These are phyloP conservation scores for Erodium maritimum DNA, from an alignment of 345 rosid species.

Conservation along the genomic window DNA sequence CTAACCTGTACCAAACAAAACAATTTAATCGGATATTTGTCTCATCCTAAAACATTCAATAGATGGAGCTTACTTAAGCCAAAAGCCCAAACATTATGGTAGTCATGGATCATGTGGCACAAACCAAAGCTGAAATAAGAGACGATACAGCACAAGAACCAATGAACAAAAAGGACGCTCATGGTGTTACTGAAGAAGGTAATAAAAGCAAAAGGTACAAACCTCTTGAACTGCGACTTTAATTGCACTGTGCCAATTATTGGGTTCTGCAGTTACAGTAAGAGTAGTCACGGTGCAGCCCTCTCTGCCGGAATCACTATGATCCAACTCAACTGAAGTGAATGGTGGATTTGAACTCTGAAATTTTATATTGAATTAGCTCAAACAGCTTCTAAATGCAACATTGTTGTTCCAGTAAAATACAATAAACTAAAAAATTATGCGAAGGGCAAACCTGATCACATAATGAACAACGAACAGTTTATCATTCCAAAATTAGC, in stretches of 20 bases:
- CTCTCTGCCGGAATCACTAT: conserved; percentile 99
- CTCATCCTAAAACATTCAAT: background rate
- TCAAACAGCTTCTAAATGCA: conserved; percentile 5
- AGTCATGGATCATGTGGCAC: background rate
- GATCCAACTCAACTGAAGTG: conserved; percentile 97
- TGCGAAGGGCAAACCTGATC: background rate
- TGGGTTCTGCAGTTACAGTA: conserved; percentile 95
- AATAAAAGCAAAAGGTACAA: conserved; percentile 17
- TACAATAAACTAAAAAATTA: background rate
- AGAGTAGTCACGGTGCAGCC: conserved; percentile 99
- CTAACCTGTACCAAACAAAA: conserved; percentile 48
- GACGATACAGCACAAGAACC: background rate
- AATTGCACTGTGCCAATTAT: conserved; percentile 92
- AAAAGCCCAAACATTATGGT: background rate
- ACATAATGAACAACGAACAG: background rate
- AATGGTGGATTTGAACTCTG: conserved; percentile 99
- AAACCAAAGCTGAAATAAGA: background rate
- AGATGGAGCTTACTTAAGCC: background rate
- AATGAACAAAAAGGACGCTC: background rate
- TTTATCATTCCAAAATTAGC: background rate
- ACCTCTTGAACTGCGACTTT: conserved; percentile 98
- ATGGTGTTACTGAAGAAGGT: conserved; percentile 1
- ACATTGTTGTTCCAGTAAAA: background rate
- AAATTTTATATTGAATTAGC: conserved; percentile 22
- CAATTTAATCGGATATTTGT: conserved; percentile 7